Evolutionary conservation across 345 rosid genomes (phyloP), one percentile per base, ranked within the genome.

Genomic region (Salix udensis): DNA sequence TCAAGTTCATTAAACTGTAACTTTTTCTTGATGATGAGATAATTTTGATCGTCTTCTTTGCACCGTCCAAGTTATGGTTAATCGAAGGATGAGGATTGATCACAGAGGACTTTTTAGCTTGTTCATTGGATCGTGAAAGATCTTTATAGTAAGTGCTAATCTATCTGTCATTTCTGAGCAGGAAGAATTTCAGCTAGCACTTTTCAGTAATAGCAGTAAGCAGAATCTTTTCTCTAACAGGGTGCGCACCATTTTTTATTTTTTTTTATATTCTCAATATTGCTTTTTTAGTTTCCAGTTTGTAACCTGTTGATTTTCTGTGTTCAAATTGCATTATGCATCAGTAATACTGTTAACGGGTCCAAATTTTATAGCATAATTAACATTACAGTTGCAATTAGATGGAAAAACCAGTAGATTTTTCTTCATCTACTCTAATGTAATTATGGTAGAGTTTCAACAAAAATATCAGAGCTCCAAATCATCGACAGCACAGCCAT

Each of bases 161-260:
- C 72, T 46, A 12, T 5, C n/a, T 75, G 18, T 48, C 70, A 53
- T 78, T 61, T 75, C 7, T 68, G 58, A 77, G 67, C 86, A 94
- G 97, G 97, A 92, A 84, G 97, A 94, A 61, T 88, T 94, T 74
- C 92, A 87, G 73, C 85, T 92, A 68, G 98, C 97, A 40, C 89
- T 94, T 48, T 90, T 92, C 81, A 87, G 88, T 83, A 93, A 88
- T 83, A 86, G 86, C 79, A 90, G 86, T 68, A 81, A 68, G 82
- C 88, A 65, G 81, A 92, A 90, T 71, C 92, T 94, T 68, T 92
- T 94, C 18, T 91, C 97, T 5, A 95, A 94, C 88, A 90, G 94
- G 92, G 98, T 92, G 67, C 8, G 77, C 75, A 50, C 42, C 24
- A 37, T 66, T 66, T 53, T 66, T 13, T 7, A 10, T 40, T 48